phyloP scores from a whole-genome alignment of 2,329 filamentous ascomycete species.

The Mycogone perniciosa region DNA sequence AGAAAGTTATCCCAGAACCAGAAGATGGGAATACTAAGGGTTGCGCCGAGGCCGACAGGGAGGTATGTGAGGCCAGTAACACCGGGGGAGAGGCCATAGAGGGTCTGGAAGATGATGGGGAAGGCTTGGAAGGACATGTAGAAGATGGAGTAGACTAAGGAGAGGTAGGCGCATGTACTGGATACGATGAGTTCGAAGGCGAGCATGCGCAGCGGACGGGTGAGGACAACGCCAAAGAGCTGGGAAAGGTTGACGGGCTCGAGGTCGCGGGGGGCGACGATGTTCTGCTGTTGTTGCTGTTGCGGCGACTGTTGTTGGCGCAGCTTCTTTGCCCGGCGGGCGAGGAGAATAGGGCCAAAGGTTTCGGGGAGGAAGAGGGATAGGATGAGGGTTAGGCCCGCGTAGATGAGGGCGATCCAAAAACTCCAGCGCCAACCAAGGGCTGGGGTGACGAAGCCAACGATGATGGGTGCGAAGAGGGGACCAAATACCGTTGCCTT shows the following conservation, averaged over 20 bases:
- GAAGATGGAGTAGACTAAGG: conserved; percentile 60
- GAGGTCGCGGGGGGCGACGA: conserved; percentile 57
- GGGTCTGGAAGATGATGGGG: conserved; percentile 58
- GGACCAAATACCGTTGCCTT: conserved; percentile 59
- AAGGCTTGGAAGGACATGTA: conserved; percentile 74
- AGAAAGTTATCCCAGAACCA: conserved; percentile 59
- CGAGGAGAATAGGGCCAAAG: conserved; percentile 52
- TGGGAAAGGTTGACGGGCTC: conserved; percentile 52
- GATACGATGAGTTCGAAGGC: conserved; percentile 66
- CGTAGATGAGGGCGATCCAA: conserved; percentile 64
- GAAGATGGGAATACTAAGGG: conserved; percentile 54
- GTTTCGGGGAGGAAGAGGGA: conserved; percentile 61
- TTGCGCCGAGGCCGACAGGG: conserved; percentile 58
- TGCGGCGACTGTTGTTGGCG: conserved; percentile 48
- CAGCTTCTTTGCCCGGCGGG: conserved; percentile 48
- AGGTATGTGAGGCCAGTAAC: conserved; percentile 62
- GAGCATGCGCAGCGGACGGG: conserved; percentile 66
- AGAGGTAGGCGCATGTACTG: conserved; percentile 63
- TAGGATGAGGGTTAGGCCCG: conserved; percentile 53
- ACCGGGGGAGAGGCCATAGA: conserved; percentile 59
- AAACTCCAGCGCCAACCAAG: conserved; percentile 66
- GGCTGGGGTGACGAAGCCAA: conserved; percentile 51
- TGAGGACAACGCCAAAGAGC: conserved; percentile 62
- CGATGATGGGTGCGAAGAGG: conserved; percentile 58
- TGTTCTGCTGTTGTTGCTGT: conserved; percentile 25